Conservation (phyloP, 1,139 yeast species). For the Ogataea hybrid region DNA sequence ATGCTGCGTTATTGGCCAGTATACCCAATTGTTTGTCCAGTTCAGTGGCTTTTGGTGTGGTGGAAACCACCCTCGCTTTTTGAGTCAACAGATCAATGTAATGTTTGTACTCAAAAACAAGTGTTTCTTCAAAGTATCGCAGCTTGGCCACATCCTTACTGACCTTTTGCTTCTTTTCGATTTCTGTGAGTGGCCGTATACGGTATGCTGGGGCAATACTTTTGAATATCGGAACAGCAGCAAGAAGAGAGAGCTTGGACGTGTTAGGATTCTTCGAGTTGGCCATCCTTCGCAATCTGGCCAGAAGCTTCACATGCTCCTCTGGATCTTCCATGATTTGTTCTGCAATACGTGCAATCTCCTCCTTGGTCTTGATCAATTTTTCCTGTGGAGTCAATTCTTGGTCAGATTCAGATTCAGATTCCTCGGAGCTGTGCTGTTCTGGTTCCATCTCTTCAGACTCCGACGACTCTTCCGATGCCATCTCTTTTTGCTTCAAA, state of each 20-base stretch:
- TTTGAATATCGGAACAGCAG: constrained; percentile 83
- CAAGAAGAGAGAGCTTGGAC: constrained; percentile 69
- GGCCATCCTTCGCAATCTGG: constrained; percentile 71
- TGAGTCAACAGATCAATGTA: constrained; percentile 58
- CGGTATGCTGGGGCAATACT: constrained; percentile 85
- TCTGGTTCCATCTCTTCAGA: constrained; percentile 23
- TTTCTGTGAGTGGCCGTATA: constrained; percentile 77
- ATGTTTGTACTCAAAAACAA: constrained; percentile 67
- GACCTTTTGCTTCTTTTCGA: constrained; percentile 79
- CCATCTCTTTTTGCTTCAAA: constrained; percentile 34
- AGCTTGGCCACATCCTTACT: constrained; percentile 75
- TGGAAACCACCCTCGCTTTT: constrained; percentile 41
- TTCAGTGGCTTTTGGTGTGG: constrained; percentile 38
- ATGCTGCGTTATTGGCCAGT: constrained; percentile 73
- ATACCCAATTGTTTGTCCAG: constrained; percentile 50
- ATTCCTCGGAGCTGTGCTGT: constrained; percentile 27
- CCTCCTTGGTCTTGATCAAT: constrained; percentile 67
- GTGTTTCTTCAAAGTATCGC: constrained; percentile 75
- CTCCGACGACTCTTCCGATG: constrained; percentile 26
- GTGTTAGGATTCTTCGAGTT: constrained; percentile 65
- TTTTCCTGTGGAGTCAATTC: constrained; percentile 58
- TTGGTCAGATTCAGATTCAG: constrained; percentile 37
- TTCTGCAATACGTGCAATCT: constrained; percentile 78
- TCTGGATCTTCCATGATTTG: constrained; percentile 86
- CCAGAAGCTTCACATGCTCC: constrained; percentile 65